Conservation (phyloP, 179 eudicot species). For the Nepenthes alata region DNA sequence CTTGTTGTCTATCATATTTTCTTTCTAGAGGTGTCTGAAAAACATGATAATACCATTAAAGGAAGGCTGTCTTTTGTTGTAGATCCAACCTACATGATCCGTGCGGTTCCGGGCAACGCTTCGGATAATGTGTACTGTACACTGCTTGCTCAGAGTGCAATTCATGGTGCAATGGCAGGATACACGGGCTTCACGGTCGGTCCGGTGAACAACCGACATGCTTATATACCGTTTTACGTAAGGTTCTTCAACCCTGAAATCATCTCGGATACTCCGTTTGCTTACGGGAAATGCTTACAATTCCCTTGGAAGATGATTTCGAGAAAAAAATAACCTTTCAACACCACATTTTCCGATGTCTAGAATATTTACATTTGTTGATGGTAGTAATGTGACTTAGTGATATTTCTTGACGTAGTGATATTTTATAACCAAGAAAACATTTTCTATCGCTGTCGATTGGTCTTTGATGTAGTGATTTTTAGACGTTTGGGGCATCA, state of each 20-base stretch:
- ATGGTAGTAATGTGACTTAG: neutral
- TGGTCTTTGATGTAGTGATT: too few species aligned
- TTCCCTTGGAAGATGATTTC: too few species aligned
- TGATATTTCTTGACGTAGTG: neutral
- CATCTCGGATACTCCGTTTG: too few species aligned
- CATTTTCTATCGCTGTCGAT: too few species aligned
- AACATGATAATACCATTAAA: too few species aligned
- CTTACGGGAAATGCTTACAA: too few species aligned
- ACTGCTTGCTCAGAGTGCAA: slow-evolving; percentile 71
- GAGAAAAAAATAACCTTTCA: too few species aligned
- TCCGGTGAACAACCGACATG: slow-evolving; percentile 53
- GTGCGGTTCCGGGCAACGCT: slow-evolving; percentile 75
- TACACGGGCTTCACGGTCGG: slow-evolving; percentile 74
- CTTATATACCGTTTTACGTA: slow-evolving; percentile 52
- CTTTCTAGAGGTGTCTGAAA: neutral
- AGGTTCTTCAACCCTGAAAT: slow-evolving; percentile 5
- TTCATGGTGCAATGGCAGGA: slow-evolving; percentile 88
- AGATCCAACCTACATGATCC: slow-evolving; percentile 88
- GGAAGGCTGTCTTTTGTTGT: slow-evolving; percentile 3
- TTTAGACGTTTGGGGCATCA: too few species aligned
- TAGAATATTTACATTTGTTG: too few species aligned
- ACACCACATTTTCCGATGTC: too few species aligned
- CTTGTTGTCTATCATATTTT: neutral
- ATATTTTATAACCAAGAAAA: neutral
- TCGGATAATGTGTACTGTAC: slow-evolving; percentile 77